phyloP scores from a whole-genome alignment of 345 rosid genomes.

The Aquilaria sinensis region DNA sequence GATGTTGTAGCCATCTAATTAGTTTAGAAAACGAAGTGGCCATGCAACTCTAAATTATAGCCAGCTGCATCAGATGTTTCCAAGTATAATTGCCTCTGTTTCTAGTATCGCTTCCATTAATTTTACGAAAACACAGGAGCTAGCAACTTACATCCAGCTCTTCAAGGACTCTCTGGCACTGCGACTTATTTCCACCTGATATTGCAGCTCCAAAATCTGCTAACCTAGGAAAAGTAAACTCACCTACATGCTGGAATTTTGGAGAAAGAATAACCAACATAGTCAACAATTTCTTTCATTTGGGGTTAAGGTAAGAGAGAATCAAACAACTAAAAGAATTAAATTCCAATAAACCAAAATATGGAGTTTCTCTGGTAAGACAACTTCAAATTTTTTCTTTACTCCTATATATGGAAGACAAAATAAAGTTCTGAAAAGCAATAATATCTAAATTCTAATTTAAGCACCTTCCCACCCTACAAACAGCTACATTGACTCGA shows the following conservation, averaged over 20 bases:
- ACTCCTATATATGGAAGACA: no score
- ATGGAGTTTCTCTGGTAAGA: not conserved
- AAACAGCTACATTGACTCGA: no score
- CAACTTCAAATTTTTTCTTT: no score
- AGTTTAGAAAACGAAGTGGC: not conserved
- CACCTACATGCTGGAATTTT: slow-evolving; percentile 83
- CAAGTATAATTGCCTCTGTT: not conserved
- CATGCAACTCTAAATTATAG: not conserved
- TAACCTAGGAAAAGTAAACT: slow-evolving; percentile 77
- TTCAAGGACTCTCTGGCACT: slow-evolving; percentile 88
- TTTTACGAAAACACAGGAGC: not conserved
- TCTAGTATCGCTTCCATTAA: no score
- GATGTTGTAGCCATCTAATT: not conserved
- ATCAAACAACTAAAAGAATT: not conserved
- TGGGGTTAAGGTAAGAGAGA: no score
- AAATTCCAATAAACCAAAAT: not conserved
- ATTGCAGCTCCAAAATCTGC: slow-evolving; percentile 99
- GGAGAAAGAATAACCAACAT: not conserved
- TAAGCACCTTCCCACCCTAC: no score
- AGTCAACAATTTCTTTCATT: no score
- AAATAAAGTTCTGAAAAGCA: no score
- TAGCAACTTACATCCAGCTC: slow-evolving; percentile 85
- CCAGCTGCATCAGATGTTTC: not conserved
- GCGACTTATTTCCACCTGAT: slow-evolving; percentile 86
- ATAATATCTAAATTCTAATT: no score